A percentile compares a stretch with the other conserved stretches of the same genome.
Evolutionary conservation across 768 basidiomycete species (phyloP).

Genomic region (Amyloporia xantha): DNA sequence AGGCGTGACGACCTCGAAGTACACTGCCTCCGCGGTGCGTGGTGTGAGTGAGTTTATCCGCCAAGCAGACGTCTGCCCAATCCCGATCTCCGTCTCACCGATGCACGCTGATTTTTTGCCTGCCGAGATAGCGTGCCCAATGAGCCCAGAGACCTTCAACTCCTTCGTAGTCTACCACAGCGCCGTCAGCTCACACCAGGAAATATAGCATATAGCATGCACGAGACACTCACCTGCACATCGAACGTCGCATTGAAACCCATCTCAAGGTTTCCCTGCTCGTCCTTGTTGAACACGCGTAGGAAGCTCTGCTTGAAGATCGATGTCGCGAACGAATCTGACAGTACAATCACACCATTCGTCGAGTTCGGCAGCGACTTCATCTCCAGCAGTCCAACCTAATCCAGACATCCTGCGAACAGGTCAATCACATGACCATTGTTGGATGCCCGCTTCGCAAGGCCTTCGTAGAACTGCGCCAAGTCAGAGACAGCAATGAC

Average conservation of each 20-base stretch:
- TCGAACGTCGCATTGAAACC: slow-evolving; percentile 99
- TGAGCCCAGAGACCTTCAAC: slow-evolving; percentile 95
- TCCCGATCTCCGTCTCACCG: slow-evolving; percentile 98
- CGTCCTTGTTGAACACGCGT: slow-evolving; percentile 87
- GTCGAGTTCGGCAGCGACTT: slow-evolving; percentile 92
- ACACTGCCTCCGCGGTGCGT: slow-evolving; percentile 82
- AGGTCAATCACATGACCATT: slow-evolving; percentile 95
- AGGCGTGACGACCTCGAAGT: slow-evolving; percentile 98
- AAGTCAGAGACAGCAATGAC: too few species aligned
- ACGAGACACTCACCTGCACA: slow-evolving; percentile 61
- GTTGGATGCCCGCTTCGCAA: slow-evolving; percentile 87
- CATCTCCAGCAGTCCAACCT: slow-evolving; percentile 97
- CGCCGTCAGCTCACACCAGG: too few species aligned
- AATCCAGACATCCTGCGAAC: slow-evolving; percentile 96
- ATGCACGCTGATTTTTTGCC: slow-evolving; percentile 96
- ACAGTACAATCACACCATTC: slow-evolving; percentile 92
- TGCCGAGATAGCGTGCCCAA: slow-evolving; percentile 95
- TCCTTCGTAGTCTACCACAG: slow-evolving; percentile 86
- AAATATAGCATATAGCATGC: too few species aligned
- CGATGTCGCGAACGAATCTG: slow-evolving; percentile 94
- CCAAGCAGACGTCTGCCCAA: slow-evolving; percentile 98
- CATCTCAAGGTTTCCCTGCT: slow-evolving; percentile 89
- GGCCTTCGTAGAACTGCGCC: slow-evolving; percentile 85
- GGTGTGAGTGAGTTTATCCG: slow-evolving; percentile 90
- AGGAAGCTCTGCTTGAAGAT: slow-evolving; percentile 99